Evolutionary conservation across 768 basidiomycete genomes (phyloP), one percentile per base, ranked within the genome.

Genomic region (Trametes elegans): DNA sequence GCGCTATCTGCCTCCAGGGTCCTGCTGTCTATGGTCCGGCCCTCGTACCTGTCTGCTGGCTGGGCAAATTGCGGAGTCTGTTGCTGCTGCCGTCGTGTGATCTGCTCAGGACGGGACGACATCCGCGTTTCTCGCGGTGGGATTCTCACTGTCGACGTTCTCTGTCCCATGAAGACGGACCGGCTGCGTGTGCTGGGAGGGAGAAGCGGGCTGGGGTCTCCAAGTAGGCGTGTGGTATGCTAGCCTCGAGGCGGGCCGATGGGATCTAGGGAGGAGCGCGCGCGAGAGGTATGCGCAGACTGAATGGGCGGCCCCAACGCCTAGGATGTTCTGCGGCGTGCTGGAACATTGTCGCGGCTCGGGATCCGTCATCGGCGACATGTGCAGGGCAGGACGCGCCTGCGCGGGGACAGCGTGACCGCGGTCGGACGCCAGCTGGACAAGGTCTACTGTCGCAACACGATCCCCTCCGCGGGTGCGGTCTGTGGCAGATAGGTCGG

Each of bases 171-270:
- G 3, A 35, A 19, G 26, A n/a, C n/a, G 40, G 9, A 19, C 40
- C 7, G 10, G 24, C 41, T 43, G 41, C 41, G 41, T n/a, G 24
- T 16, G 11, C 23, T 18, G 38, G 46, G 47, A 42, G 34, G n/a
- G 39, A 42, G 32, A 29, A n/a, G 26, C 18, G 21, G n/a, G 7
- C n/a, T n/a, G n/a, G n/a, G n/a, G n/a, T n/a, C n/a, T n/a, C n/a
- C 14, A 27, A 29, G 41, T 27, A 31, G 19, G 48, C 45, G 21
- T 36, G 41, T 11, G 35, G 55, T 57, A 38, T 43, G 34, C 44
- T 50, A 49, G 41, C 49, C 55, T 50, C 43, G 48, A 44, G 55
- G 49, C 55, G 8, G 27, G 13, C 47, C 7, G 35, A 49, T 35
- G 40, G 28, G 27, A 27, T 13, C 43, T 34, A 14, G 45, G n/a